These are phyloP conservation scores for Lichina pygmaea DNA, from an alignment of 495 filamentous ascomycete genomes.

Conservation along the genomic window DNA sequence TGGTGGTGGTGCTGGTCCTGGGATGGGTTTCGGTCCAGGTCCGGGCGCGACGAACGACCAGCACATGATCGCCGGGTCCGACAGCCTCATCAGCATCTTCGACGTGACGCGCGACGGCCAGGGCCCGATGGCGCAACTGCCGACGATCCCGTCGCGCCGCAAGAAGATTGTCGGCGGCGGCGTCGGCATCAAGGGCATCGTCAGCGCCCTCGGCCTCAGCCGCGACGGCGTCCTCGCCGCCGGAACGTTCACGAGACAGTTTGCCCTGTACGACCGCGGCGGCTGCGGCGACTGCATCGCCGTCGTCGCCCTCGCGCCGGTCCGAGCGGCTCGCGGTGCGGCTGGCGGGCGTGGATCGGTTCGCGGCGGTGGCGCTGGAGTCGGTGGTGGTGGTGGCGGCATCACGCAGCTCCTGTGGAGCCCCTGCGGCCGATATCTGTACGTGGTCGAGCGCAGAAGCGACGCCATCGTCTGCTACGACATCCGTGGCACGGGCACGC, in stretches of 20 bases:
- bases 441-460: constrained; percentile 62
- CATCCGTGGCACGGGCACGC: constrained; percentile 39
- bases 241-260: constrained; percentile 49
- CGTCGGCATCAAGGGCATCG: constrained; percentile 59
- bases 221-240: constrained; percentile 41
- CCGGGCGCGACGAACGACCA: no score
- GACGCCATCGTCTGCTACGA: constrained; percentile 58
- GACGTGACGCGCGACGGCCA: constrained; percentile 41
- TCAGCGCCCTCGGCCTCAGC: constrained; percentile 35
- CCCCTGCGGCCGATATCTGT: constrained; percentile 63
- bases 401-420: constrained; percentile 59
- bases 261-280: constrained; percentile 50
- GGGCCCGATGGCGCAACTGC: constrained; percentile 27
- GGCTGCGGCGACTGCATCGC: constrained; percentile 39
- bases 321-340: background rate
- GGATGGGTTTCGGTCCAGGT: no score
- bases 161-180: constrained; percentile 42
- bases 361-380: background rate
- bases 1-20: no score
- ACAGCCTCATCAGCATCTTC: constrained; percentile 48
- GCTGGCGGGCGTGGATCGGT: background rate
- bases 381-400: constrained; percentile 18
- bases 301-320: constrained; percentile 26
- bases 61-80: constrained; percentile 44
- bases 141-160: constrained; percentile 50